Percentiles rank a stretch among this genome's conserved stretches.
Evolutionary conservation across 108 stramenopile species (phyloP).

Genomic region (Tribonema minus): DNA sequence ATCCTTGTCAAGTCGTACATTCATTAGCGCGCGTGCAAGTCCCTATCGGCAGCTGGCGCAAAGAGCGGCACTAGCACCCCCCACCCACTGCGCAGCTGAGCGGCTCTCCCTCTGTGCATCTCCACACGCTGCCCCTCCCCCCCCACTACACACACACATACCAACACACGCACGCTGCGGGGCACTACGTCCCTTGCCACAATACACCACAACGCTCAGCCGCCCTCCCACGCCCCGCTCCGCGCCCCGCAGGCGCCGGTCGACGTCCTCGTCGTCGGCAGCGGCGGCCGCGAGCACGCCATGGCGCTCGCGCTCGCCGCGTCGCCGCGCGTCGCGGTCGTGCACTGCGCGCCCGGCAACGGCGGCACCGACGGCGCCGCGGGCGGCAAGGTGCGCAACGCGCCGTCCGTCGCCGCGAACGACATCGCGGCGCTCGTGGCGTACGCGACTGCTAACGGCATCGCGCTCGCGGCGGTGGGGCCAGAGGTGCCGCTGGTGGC

Average conservation of each 20-base stretch:
- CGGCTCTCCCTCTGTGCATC: too few relatives aligned
- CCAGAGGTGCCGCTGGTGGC: slow-evolving; percentile 93
- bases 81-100: too few relatives aligned
- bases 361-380: slow-evolving; percentile 42
- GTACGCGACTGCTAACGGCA: slow-evolving; percentile 10
- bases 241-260: background rate
- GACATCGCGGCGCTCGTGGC: slow-evolving; percentile 10
- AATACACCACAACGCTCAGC: too few relatives aligned
- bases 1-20: too few relatives aligned
- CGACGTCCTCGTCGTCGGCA: slow-evolving; percentile 57
- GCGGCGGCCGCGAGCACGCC: slow-evolving; percentile 62
- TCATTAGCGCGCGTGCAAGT: too few relatives aligned
- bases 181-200: too few relatives aligned
- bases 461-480: slow-evolving; percentile 72
- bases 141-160: too few relatives aligned
- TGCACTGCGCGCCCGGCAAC: slow-evolving; percentile 55
- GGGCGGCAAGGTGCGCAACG: slow-evolving; percentile 25
- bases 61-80: too few relatives aligned
- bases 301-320: slow-evolving; percentile 52
- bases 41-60: too few relatives aligned
- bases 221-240: background rate
- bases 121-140: too few relatives aligned
- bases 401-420: background rate
- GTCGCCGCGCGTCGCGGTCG: slow-evolving; percentile 23
- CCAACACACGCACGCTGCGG: too few relatives aligned